phyloP scores from a whole-genome alignment of 2,329 filamentous ascomycete genomes.

The Stagonosporopsis tanaceti region DNA sequence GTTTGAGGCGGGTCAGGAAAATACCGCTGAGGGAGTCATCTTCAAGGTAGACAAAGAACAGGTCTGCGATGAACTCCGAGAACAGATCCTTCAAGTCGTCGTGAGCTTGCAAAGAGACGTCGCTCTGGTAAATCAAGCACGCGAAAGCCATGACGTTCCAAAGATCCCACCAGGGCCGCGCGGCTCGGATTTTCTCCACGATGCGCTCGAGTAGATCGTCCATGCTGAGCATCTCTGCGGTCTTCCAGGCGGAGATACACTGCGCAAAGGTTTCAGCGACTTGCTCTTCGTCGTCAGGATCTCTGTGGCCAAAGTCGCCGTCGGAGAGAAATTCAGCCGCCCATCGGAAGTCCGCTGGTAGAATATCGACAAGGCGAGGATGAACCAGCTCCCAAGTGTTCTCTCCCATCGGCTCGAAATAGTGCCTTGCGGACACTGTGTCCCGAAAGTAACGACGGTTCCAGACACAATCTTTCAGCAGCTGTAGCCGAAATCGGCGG shows the following conservation, averaged over 20 bases:
- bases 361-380: constrained; percentile 25
- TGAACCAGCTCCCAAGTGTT: constrained; percentile 29
- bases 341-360: constrained; percentile 32
- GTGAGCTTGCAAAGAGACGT: constrained; percentile 13
- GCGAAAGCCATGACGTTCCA: constrained; percentile 28
- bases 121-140: constrained; percentile 22
- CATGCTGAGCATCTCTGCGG: constrained; percentile 32
- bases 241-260: constrained; percentile 34
- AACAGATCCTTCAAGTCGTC: constrained; percentile 27
- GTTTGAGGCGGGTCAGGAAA: constrained; percentile 22
- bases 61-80: constrained; percentile 28
- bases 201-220: constrained; percentile 39
- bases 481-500: constrained; percentile 11
- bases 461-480: constrained; percentile 20
- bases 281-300: constrained; percentile 24
- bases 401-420: constrained; percentile 22
- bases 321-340: constrained; percentile 36
- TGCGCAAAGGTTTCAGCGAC: constrained; percentile 22
- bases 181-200: constrained; percentile 27
- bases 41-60: constrained; percentile 26
- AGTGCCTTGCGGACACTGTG: constrained; percentile 10
- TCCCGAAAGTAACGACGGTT: constrained; percentile 28
- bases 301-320: constrained; percentile 30
- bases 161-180: constrained; percentile 12
- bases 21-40: constrained; percentile 13